Percentiles rank a stretch among this genome's conserved stretches.
phyloP scores from a whole-genome alignment of 2,329 filamentous ascomycete genomes.

The Hymenoscyphus fructigenus region DNA sequence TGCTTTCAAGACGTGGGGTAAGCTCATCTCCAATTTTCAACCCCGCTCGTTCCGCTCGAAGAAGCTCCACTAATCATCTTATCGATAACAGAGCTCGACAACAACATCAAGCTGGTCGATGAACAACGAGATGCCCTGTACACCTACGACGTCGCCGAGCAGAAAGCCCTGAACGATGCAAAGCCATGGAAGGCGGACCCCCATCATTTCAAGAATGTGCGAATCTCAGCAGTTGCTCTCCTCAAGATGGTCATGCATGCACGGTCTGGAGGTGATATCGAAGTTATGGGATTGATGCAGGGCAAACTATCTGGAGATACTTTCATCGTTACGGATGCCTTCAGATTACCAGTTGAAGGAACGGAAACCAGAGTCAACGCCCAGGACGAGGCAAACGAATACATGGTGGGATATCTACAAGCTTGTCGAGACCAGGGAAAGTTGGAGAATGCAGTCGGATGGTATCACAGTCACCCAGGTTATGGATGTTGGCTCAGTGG shows the following conservation, averaged over 20 bases:
- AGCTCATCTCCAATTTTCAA: conserved; percentile 22
- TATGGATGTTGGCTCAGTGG: conserved; percentile 98
- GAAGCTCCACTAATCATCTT: conserved; percentile 24
- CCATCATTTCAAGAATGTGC: conserved; percentile 88
- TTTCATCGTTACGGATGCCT: conserved; percentile 91
- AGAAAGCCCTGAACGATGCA: conserved; percentile 62
- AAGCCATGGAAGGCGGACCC: conserved; percentile 78
- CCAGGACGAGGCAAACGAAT: conserved; percentile 93
- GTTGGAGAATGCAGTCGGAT: conserved; percentile 93
- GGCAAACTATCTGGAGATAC: conserved; percentile 84
- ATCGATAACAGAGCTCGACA: conserved; percentile 72
- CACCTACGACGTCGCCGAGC: conserved; percentile 68
- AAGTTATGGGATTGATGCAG: conserved; percentile 98
- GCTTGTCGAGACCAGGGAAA: conserved; percentile 70
- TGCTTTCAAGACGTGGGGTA: conserved; percentile 63
- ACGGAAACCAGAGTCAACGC: conserved; percentile 99
- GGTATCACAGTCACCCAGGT: conserved; percentile 97
- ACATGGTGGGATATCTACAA: conserved; percentile 84
- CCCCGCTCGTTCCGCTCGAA: conserved; percentile 18
- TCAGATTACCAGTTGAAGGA: conserved; percentile 90
- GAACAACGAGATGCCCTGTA: conserved; percentile 88
- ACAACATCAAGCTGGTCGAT: conserved; percentile 80
- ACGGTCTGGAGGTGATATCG: conserved; percentile 85
- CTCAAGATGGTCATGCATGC: conserved; percentile 99
- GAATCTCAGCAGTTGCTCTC: conserved; percentile 89